Base-by-base conservation (phyloP, 495 filamentous ascomycete species). In the Tuber melanosporum region DNA sequence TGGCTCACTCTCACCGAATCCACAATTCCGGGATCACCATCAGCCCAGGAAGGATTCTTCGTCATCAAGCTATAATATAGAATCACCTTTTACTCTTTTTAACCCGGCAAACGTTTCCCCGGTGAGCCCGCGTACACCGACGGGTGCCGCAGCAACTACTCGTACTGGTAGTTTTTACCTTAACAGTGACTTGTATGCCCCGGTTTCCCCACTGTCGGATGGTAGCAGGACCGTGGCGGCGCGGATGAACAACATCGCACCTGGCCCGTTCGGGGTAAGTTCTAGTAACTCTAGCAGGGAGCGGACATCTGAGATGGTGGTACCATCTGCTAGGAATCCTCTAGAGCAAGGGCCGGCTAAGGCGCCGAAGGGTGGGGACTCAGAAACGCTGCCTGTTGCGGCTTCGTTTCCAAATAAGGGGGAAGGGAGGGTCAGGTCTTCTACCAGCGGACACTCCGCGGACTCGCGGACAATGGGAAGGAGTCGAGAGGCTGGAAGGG, bases 181-280 rank as follows among this genome's bases (percentile, higher is more conserved):
- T 32, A 76, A 46, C 22, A 36, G 57, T 19, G 57, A 19, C 36
- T 26, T 87, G 74, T 87, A 86, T 82, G 85, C 84, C 22, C 87
- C 91, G 1, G 82, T 84, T 32, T 88, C 85, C 70, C 87, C 89
- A 66, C 83, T 78, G 9, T 82, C 79, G 42, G 85, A 77, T 45
- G 83, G 82, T 75, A 85, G 84, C 36, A 87, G 84, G 45, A 80
- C 87, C 79, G 80, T 88, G 26, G 78, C 91, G 82, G 86, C 89
- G 73, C 87, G 88, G 75, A 89, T 92, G 88, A 87, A 92, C 77
- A 87, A 85, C 43, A 91, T 92, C 83, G 87, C 88, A 22, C 90
- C 91, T 32, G 90, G 91, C 0, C 91, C 91, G 9, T 92, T 93
- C 79, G 89, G 89, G 78, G 79, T 86, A 20, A 85, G 83, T 71